Evolutionary conservation across 192 early-diverging fungal genomes (phyloP), one percentile per base, ranked within the genome.

Genomic region (Backusella westeae): DNA sequence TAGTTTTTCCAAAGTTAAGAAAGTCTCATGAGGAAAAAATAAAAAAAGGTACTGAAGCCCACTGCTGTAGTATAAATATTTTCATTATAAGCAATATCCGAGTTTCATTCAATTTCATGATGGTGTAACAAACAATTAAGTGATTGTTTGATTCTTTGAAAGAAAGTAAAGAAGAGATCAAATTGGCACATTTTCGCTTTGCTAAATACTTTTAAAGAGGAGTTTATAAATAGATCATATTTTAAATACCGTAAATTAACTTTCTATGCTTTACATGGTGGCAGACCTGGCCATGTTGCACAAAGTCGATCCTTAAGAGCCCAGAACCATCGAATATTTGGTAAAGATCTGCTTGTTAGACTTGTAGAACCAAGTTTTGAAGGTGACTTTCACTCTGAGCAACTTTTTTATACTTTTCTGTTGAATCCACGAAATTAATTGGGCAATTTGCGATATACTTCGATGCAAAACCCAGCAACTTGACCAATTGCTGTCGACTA

Each of bases 321-420:
- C 56, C 56, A 63, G 56, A 63, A 63, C 56, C 56, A 63, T 63
- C 10, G 26, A 63, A 26, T 63, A 63, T 63, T 63, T 63, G 23
- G 56, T 63, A 63, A 29, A 26, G 56, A 63, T 63, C 56, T 63
- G 23, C 56, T 63, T 63, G 56, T 63, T 63, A 63, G 56, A 32
- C 56, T 63, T 63, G 56, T 63, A 63, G 10, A 29, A 63, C 56
- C 56, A 14, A 63, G 2, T 63, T 63, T 63, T 63, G 56, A 26
- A 63, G 26, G 12, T 63, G 56, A 63, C 29, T 29, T 29, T 63
- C 56, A 10, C 26, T 26, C 23, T 63, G 12, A 63, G 23, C 56
- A 29, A 29, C 23, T 63, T 2, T 63, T 63, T 10, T 63, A 49
- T n/a, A 19, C 46, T 63, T 63, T 63, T 63, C 56, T 63, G 56